Base-by-base conservation (phyloP, 208 protist species). In the Trypanosoma scelopori region DNA sequence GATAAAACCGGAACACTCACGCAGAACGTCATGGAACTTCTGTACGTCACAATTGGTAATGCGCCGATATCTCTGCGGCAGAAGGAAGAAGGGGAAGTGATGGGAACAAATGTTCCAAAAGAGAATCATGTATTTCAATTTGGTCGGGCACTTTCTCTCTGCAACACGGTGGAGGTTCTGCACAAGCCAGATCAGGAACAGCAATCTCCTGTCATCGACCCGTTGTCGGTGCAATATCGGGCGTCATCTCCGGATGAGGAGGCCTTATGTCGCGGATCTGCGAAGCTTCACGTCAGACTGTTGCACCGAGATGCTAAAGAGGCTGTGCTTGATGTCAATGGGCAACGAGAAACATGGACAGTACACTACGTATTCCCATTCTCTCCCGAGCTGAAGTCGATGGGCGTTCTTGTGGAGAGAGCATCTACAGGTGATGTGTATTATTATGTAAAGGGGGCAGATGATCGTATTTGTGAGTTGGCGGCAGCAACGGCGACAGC, bases 1-100 rank as follows among this genome's bases (percentile, higher is more conserved):
- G 97, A 98, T 75, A 98, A 98, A 68, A 98, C 97, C 1, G 96
- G 96, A 27, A 98, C 97, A 16, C 71, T 98, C 48, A 98, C 97
- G 43, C 78, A 98, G 61, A 98, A 98, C 59, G 74, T 94, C 30
- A 98, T 98, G 97, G 68, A 85, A 50, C 79, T 98, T 43, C 60
- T 84, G 20, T 74, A 76, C 46, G 71, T 94, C 22, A 78, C 79
- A 22, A 22, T 76, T 25, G 64, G 58, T 13, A 45, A 67, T 35
- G 37, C 61, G 27, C 42, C 37, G 13, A 48, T 62, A 23, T 56
- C 3, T 41, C 45, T 76, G 35, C 27, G 27, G 30, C 7, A 39
- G 3, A 22, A 61, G 28, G 32, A 1, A 59, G 20, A 35, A 7
- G 55, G 63, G 16, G 5, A 39, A n/a, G 27, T 15, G 49, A 39